phyloP scores from a whole-genome alignment of 202 grass and related monocot genomes.

The Bolboschoenoplectus hybrid region DNA sequence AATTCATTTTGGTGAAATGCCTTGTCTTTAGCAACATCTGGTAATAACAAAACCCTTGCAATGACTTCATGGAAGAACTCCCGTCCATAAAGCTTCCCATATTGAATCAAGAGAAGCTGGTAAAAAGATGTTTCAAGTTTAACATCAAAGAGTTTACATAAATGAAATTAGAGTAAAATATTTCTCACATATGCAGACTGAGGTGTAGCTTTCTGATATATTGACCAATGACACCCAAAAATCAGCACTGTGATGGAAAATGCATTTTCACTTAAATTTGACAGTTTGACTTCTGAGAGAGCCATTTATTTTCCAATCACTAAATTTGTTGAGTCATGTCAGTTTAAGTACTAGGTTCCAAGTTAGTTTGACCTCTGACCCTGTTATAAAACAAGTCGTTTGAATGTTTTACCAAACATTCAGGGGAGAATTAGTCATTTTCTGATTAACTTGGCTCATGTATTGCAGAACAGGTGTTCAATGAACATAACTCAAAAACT shows the following conservation, averaged over 20 bases:
- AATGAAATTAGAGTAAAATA: slow-evolving; percentile 2
- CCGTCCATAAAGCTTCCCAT: slow-evolving; percentile 82
- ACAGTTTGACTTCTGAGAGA: slow-evolving; percentile 4
- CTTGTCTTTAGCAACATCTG: slow-evolving; percentile 74
- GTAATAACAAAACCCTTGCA: slow-evolving; percentile 80
- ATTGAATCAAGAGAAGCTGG: slow-evolving; percentile 88
- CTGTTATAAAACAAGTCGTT: not conserved
- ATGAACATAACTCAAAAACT: slow-evolving; percentile 9
- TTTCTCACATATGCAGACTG: not conserved
- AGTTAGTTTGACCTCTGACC: not conserved
- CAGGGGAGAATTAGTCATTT: not conserved
- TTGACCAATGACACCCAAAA: not conserved
- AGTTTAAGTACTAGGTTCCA: not conserved
- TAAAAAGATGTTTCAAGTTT: slow-evolving; percentile 29
- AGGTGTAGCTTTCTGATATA: not conserved
- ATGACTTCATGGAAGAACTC: slow-evolving; percentile 84
- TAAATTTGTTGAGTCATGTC: not conserved
- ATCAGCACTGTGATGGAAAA: not conserved
- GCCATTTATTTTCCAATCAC: not conserved
- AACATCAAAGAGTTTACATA: slow-evolving; percentile 34
- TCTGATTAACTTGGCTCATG: not conserved
- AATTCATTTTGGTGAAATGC: slow-evolving; percentile 98
- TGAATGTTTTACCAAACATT: slow-evolving; percentile 18
- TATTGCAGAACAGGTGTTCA: not conserved
- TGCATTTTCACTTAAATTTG: slow-evolving; percentile 11